These are phyloP conservation scores for Firmiana major DNA, from an alignment of 345 rosid genomes.

Conservation along the genomic window DNA sequence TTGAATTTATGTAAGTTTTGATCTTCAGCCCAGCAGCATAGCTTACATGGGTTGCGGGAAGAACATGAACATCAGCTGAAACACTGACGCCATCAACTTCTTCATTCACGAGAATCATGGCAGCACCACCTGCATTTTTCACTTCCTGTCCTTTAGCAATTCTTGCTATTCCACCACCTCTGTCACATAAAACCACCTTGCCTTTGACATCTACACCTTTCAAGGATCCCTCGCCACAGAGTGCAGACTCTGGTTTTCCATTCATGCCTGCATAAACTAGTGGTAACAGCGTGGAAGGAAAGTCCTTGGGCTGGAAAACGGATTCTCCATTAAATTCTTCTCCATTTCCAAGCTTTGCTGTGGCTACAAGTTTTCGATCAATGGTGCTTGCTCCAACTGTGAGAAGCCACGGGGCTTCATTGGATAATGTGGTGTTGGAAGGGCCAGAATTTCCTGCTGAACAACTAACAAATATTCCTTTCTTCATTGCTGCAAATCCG, in stretches of 20 bases:
- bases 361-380: slow-evolving; percentile 41
- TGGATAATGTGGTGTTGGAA: slow-evolving; percentile 30
- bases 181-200: slow-evolving; percentile 38
- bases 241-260: slow-evolving; percentile 23
- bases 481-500: slow-evolving; percentile 41
- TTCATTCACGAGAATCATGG: slow-evolving; percentile 41
- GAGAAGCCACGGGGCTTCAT: slow-evolving; percentile 57
- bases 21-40: slow-evolving; percentile 24
- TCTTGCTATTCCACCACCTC: slow-evolving; percentile 29
- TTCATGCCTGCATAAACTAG: slow-evolving; percentile 41
- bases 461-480: slow-evolving; percentile 48
- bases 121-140: slow-evolving; percentile 36
- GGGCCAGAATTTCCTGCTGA: slow-evolving; percentile 53
- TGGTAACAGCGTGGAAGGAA: slow-evolving; percentile 27
- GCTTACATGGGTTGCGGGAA: slow-evolving; percentile 39
- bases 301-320: slow-evolving; percentile 33
- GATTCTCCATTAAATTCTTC: slow-evolving; percentile 39
- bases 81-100: slow-evolving; percentile 21
- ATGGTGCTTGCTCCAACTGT: slow-evolving; percentile 56
- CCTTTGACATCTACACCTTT: slow-evolving; percentile 25
- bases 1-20: slow-evolving; percentile 31
- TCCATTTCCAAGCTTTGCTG: slow-evolving; percentile 42
- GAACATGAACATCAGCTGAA: slow-evolving; percentile 31
- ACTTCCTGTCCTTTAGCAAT: slow-evolving; percentile 28
- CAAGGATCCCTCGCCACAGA: slow-evolving; percentile 26